Conservation (phyloP, 139 green algal species). For the Nannochloris sp. region DNA sequence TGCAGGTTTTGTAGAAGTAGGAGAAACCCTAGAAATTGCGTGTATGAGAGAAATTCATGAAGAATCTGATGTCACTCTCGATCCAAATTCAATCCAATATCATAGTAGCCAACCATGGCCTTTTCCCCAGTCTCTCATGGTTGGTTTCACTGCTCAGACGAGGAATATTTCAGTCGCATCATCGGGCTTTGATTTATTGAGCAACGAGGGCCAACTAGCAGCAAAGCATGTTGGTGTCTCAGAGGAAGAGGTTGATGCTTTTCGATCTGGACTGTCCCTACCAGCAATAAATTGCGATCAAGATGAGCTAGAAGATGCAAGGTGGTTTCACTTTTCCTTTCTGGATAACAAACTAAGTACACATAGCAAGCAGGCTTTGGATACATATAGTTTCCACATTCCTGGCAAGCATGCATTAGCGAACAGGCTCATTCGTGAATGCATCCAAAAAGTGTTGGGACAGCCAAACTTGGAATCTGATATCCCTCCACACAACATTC, state of each 20-base stretch:
- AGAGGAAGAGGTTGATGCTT: slow-evolving; percentile 7
- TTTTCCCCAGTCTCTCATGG: slow-evolving; percentile 76
- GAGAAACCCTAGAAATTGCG: slow-evolving; percentile 72
- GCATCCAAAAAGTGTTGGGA: slow-evolving; percentile 18
- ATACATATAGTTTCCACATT: slow-evolving; percentile 26
- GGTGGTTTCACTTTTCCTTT: slow-evolving; percentile 56
- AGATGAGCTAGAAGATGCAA: slow-evolving; percentile 51
- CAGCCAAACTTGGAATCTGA: neutral
- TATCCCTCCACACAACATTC: neutral
- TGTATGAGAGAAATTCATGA: slow-evolving; percentile 65
- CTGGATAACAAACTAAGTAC: slow-evolving; percentile 8
- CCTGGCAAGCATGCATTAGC: slow-evolving; percentile 46
- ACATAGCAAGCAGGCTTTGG: neutral
- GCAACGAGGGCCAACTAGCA: slow-evolving; percentile 5
- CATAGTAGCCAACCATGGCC: slow-evolving; percentile 75
- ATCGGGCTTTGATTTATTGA: neutral
- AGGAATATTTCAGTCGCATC: neutral
- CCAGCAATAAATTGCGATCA: slow-evolving; percentile 19
- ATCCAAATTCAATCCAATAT: slow-evolving; percentile 44
- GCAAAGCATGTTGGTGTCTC: slow-evolving; percentile 25
- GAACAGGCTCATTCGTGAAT: slow-evolving; percentile 42
- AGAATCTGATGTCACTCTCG: slow-evolving; percentile 42
- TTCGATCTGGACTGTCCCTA: slow-evolving; percentile 6
- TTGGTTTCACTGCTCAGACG: slow-evolving; percentile 51
- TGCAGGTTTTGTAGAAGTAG: slow-evolving; percentile 68